Percentiles rank a stretch among this genome's conserved stretches.
Conservation (phyloP, 1,139 yeast genomes). For the Sugiyamaella sp. region DNA sequence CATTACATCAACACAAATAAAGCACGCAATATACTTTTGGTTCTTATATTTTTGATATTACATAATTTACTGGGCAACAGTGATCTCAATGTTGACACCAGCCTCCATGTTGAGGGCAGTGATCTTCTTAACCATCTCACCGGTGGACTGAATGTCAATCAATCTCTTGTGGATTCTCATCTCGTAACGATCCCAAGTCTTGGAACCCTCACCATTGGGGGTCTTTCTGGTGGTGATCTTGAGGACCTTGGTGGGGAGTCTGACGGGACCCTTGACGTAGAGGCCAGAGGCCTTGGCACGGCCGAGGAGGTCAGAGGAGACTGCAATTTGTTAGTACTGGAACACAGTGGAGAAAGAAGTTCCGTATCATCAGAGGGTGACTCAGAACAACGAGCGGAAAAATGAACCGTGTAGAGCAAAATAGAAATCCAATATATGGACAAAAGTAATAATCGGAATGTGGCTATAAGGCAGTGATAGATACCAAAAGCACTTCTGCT, state of each 20-base stretch:
- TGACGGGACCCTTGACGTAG: constrained; percentile 89
- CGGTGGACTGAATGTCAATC: constrained; percentile 98
- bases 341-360: too few relatives aligned
- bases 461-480: too few relatives aligned
- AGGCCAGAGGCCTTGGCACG: constrained; percentile 84
- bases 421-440: too few relatives aligned
- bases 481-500: too few relatives aligned
- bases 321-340: constrained; percentile 37
- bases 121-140: constrained; percentile 90
- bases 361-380: too few relatives aligned
- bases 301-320: constrained; percentile 82
- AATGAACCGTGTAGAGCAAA: too few relatives aligned
- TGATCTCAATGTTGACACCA: constrained; percentile 51
- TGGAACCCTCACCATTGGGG: constrained; percentile 99
- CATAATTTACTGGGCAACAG: constrained; percentile 45
- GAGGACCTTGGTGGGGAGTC: constrained; percentile 99
- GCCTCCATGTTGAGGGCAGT: constrained; percentile 81
- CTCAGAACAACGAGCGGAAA: too few relatives aligned
- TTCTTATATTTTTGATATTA: constrained; percentile 20
- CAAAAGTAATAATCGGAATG: too few relatives aligned
- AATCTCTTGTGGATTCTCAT: constrained; percentile 99
- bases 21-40: constrained; percentile 14
- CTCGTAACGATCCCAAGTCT: constrained; percentile 99
- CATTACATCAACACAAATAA: constrained; percentile 21
- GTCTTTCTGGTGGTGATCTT: constrained; percentile 99